These are phyloP conservation scores for Macadamia tetraphylla DNA, from an alignment of 164 flowering plant genomes.

Conservation along the genomic window DNA sequence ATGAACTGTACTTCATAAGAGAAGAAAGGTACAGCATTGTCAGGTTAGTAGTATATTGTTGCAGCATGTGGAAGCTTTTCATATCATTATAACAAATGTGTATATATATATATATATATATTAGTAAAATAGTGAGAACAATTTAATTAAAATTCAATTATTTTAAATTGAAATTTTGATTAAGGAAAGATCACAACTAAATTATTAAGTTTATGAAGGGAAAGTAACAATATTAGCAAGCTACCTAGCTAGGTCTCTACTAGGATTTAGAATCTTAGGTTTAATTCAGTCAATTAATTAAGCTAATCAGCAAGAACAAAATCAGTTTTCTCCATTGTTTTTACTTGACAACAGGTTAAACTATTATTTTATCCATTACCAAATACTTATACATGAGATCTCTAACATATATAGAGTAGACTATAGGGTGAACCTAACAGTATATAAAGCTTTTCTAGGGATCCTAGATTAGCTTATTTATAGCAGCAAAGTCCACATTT, in stretches of 20 bases:
- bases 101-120: no score
- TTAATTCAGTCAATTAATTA: constrained; percentile 11
- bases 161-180: no score
- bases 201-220: no score
- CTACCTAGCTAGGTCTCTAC: constrained; percentile 3
- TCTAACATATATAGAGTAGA: constrained; percentile 10
- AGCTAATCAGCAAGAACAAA: constrained; percentile 3
- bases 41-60: no score
- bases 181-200: no score
- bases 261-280: neutral
- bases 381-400: constrained; percentile 26
- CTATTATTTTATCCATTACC: constrained; percentile 10
- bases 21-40: no score
- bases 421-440: constrained; percentile 8
- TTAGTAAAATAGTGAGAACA: no score
- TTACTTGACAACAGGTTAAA: neutral
- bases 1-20: no score
- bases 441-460: constrained; percentile 13
- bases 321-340: neutral
- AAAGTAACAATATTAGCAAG: constrained; percentile 1
- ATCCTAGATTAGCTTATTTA: constrained; percentile 19
- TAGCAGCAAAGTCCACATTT: constrained; percentile 15
- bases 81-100: no score
- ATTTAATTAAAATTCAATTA: no score
- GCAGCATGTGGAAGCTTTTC: no score